phyloP scores from a whole-genome alignment of 495 filamentous ascomycete genomes.

The Podospora sp. region DNA sequence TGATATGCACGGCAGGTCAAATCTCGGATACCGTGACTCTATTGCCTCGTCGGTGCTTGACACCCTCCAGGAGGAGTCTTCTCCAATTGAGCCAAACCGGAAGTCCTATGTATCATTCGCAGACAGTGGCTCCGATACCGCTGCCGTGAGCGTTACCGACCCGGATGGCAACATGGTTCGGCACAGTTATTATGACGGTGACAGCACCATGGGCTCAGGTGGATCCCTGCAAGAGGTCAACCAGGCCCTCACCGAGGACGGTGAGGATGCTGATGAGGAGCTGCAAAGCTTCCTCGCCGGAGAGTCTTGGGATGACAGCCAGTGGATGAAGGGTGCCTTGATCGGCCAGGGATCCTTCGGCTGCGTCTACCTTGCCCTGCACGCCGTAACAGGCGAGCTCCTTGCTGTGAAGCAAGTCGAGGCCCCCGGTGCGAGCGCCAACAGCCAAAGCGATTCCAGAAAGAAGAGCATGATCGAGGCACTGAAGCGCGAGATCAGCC shows the following conservation, averaged over 20 bases:
- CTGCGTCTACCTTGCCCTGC: slow-evolving; percentile 94
- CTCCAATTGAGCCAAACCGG: slow-evolving; percentile 82
- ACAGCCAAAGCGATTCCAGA: slow-evolving; percentile 77
- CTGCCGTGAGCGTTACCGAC: slow-evolving; percentile 68
- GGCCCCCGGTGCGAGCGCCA: slow-evolving; percentile 77
- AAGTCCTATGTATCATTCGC: slow-evolving; percentile 94
- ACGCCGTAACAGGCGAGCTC: slow-evolving; percentile 93
- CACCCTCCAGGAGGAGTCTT: slow-evolving; percentile 79
- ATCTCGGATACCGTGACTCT: slow-evolving; percentile 73
- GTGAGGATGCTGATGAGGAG: slow-evolving; percentile 80
- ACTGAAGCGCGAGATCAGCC: slow-evolving; percentile 91
- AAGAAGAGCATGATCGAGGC: slow-evolving; percentile 98
- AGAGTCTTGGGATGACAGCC: slow-evolving; percentile 90
- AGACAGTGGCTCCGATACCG: slow-evolving; percentile 73
- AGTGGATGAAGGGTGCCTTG: slow-evolving; percentile 98
- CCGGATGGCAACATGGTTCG: slow-evolving; percentile 67
- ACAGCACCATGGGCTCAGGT: slow-evolving; percentile 66
- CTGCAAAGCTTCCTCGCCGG: slow-evolving; percentile 81
- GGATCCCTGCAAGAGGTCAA: slow-evolving; percentile 56
- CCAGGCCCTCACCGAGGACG: slow-evolving; percentile 78
- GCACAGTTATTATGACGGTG: slow-evolving; percentile 85
- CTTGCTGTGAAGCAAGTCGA: slow-evolving; percentile 99
- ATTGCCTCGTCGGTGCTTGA: slow-evolving; percentile 86
- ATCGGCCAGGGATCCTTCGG: slow-evolving; percentile 98
- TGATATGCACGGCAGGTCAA: slow-evolving; percentile 43